Conservation (phyloP, 2,329 filamentous ascomycete genomes). For the Plectosphaerella cucumerina region DNA sequence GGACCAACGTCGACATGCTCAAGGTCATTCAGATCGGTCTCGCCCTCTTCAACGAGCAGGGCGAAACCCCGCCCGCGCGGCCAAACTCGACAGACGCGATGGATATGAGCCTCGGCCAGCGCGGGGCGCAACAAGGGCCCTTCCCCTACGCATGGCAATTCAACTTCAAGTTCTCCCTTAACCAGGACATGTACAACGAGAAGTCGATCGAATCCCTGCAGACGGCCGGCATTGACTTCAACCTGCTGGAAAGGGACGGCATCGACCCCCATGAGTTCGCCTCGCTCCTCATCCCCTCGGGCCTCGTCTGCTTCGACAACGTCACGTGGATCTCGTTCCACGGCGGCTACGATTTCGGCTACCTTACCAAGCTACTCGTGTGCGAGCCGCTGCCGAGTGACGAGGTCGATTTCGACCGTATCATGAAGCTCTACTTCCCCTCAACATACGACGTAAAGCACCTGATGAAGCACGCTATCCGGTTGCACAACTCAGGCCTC, state of each 20-base stretch:
- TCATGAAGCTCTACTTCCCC: slow-evolving; percentile 91
- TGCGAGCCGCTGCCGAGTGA: slow-evolving; percentile 81
- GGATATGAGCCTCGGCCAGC: slow-evolving; percentile 33
- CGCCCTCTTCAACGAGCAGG: slow-evolving; percentile 86
- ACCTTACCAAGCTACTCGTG: slow-evolving; percentile 89
- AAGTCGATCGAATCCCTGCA: slow-evolving; percentile 89
- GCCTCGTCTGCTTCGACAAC: slow-evolving; percentile 80
- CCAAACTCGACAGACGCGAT: slow-evolving; percentile 42
- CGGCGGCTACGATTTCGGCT: slow-evolving; percentile 96
- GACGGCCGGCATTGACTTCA: slow-evolving; percentile 89
- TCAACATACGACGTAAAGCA: slow-evolving; percentile 95
- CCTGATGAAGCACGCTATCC: slow-evolving; percentile 84
- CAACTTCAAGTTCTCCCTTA: slow-evolving; percentile 94
- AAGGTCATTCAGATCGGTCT: slow-evolving; percentile 97
- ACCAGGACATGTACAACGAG: slow-evolving; percentile 96
- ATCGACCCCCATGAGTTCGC: slow-evolving; percentile 91
- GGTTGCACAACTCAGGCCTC: slow-evolving; percentile 60
- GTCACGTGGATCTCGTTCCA: slow-evolving; percentile 98
- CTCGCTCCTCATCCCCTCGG: slow-evolving; percentile 83
- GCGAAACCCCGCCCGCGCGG: slow-evolving; percentile 75
- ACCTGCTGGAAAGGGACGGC: slow-evolving; percentile 76
- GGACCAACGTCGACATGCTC: slow-evolving; percentile 94
- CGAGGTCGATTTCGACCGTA: slow-evolving; percentile 81
- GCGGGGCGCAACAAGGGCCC: slow-evolving; percentile 38
- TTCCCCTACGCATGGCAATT: slow-evolving; percentile 97